Evolutionary conservation across 441 rosid genomes (phyloP).

Genomic region (Viola pubescens): DNA sequence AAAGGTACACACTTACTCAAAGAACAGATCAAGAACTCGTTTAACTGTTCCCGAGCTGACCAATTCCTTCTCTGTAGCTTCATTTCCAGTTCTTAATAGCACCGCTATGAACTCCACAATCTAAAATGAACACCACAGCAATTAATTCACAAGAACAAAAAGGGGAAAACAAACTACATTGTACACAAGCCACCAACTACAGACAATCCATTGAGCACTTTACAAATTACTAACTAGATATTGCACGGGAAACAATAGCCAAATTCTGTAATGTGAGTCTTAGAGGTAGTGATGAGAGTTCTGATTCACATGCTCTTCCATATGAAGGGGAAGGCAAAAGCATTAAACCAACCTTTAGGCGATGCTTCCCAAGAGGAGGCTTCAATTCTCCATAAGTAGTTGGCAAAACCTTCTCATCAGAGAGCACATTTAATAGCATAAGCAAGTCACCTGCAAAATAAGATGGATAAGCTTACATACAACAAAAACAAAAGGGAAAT

Average conservation of each 20-base stretch:
- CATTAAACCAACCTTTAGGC: slow-evolving; percentile 70
- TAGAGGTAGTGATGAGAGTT: not conserved
- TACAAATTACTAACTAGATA: not conserved
- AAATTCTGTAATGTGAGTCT: too few relatives aligned
- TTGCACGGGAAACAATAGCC: too few relatives aligned
- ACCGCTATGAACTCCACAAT: slow-evolving; percentile 92
- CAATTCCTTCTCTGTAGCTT: slow-evolving; percentile 73
- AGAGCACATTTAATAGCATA: slow-evolving; percentile 52
- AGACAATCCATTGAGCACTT: not conserved
- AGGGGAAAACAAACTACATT: not conserved
- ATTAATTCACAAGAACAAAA: not conserved
- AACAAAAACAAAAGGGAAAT: not conserved
- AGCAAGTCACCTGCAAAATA: slow-evolving; percentile 66
- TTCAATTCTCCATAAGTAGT: slow-evolving; percentile 88
- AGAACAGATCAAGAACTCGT: slow-evolving; percentile 77
- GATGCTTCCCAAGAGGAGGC: slow-evolving; percentile 98
- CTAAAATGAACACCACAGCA: slow-evolving; percentile 30
- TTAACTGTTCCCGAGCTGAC: slow-evolving; percentile 73
- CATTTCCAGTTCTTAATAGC: slow-evolving; percentile 68
- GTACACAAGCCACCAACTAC: not conserved
- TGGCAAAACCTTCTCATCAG: slow-evolving; percentile 76
- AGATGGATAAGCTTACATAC: slow-evolving; percentile 7
- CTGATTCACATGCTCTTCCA: not conserved
- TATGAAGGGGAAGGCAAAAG: slow-evolving; percentile 14
- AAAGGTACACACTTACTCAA: slow-evolving; percentile 54